Evolutionary conservation across 805 yeast species (phyloP).

Genomic region (Candida nemodendra): DNA sequence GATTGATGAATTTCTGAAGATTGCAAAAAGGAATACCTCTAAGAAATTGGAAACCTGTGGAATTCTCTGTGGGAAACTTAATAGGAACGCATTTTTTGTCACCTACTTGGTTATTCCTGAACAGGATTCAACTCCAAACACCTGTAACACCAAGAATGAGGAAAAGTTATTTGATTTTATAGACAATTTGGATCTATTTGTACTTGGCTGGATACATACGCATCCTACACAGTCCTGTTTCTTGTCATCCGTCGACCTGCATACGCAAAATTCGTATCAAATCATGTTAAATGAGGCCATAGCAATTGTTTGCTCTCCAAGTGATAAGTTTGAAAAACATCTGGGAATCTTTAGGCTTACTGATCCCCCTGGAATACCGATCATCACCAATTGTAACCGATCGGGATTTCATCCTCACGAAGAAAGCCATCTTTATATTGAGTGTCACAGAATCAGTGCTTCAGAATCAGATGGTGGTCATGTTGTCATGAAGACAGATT

Average conservation of each 20-base stretch:
- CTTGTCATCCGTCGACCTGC: constrained; percentile 62
- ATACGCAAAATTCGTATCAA: constrained; percentile 68
- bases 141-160: constrained; percentile 61
- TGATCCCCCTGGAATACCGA: constrained; percentile 62
- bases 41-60: constrained; percentile 64
- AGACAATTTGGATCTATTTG: constrained; percentile 54
- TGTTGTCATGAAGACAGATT: constrained; percentile 42
- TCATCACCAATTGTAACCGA: constrained; percentile 48
- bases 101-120: constrained; percentile 62
- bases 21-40: constrained; percentile 50
- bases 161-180: constrained; percentile 55
- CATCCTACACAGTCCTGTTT: constrained; percentile 76
- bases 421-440: constrained; percentile 48
- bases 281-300: constrained; percentile 68
- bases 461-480: constrained; percentile 42
- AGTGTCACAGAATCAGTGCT: constrained; percentile 37
- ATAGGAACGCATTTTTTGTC: constrained; percentile 59
- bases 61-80: constrained; percentile 60
- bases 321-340: constrained; percentile 37
- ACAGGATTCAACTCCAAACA: constrained; percentile 60
- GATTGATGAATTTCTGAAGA: constrained; percentile 40
- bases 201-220: constrained; percentile 75
- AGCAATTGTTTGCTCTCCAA: constrained; percentile 66
- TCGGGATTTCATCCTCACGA: constrained; percentile 63
- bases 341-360: constrained; percentile 61